phyloP scores from a whole-genome alignment of 2,329 filamentous ascomycete genomes.

The Fusarium goolgardi region DNA sequence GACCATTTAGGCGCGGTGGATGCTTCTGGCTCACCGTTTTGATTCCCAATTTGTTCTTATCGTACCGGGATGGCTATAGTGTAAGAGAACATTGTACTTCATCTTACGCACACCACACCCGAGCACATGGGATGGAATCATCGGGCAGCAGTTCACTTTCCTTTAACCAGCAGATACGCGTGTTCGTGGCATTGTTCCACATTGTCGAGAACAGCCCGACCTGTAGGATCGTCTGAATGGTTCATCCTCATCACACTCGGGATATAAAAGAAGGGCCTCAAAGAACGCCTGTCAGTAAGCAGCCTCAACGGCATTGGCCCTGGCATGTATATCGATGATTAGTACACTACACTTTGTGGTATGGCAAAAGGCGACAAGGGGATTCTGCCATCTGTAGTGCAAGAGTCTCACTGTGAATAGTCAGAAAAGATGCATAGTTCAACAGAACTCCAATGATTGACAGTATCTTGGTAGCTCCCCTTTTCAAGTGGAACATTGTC shows the following conservation, averaged over 20 bases:
- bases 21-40: slow-evolving; percentile 2
- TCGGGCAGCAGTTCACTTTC: not conserved
- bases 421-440: not conserved
- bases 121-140: slow-evolving; percentile 3
- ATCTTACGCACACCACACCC: slow-evolving; percentile 1
- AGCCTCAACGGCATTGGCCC: slow-evolving; percentile 15
- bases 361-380: not conserved
- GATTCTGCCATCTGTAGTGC: not conserved
- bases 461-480: too few species aligned
- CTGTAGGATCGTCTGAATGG: slow-evolving; percentile 13
- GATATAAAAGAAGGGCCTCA: slow-evolving; percentile 33
- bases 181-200: not conserved
- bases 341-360: not conserved
- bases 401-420: not conserved
- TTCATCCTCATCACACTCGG: slow-evolving; percentile 2
- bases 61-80: not conserved
- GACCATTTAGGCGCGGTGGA: slow-evolving; percentile 24
- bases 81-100: slow-evolving; percentile 1
- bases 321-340: not conserved
- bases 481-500: not conserved
- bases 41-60: not conserved
- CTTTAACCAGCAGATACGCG: slow-evolving; percentile 5
- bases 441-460: not conserved
- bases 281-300: slow-evolving; percentile 10
- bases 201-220: slow-evolving; percentile 10